Conservation (phyloP, 768 basidiomycete species). For the Pleurotus tuoliensis region DNA sequence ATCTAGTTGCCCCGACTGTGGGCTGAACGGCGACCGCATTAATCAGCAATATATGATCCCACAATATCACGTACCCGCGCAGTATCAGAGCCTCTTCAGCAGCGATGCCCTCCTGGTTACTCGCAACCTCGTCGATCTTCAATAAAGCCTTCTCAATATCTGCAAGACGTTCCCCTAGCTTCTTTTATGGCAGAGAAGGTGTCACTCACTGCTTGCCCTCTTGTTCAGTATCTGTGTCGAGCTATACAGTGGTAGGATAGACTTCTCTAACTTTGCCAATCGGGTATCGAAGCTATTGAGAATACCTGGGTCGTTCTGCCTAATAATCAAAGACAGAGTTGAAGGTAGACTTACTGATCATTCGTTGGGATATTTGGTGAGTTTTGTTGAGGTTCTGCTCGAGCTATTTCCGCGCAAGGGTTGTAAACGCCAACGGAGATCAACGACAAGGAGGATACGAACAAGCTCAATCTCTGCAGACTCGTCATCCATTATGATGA, state of each 20-base stretch:
- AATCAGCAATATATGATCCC: background rate
- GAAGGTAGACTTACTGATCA: conserved; percentile 61
- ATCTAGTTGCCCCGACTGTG: conserved; percentile 63
- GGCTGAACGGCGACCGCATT: conserved; percentile 35
- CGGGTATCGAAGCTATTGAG: conserved; percentile 82
- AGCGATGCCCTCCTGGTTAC: conserved; percentile 69
- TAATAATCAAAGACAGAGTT: background rate
- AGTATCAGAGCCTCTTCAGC: conserved; percentile 77
- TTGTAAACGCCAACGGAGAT: conserved; percentile 48
- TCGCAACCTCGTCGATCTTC: conserved; percentile 78
- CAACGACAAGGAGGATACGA: conserved; percentile 7
- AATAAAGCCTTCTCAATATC: conserved; percentile 78
- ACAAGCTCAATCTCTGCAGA: conserved; percentile 76
- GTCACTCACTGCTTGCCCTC: conserved; percentile 62
- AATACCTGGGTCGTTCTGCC: conserved; percentile 55
- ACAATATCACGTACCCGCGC: conserved; percentile 52
- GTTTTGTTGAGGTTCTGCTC: conserved; percentile 89
- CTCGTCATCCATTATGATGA: conserved; percentile 48
- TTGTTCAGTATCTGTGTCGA: conserved; percentile 74
- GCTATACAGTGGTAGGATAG: conserved; percentile 78
- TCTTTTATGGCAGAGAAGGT: background rate
- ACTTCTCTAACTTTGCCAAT: conserved; percentile 79
- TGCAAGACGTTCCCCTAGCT: conserved; percentile 20
- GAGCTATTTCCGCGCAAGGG: conserved; percentile 53
- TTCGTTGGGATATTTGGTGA: conserved; percentile 76